Base-by-base conservation (phyloP, 495 filamentous ascomycete species). In the Choiromyces venosus region DNA sequence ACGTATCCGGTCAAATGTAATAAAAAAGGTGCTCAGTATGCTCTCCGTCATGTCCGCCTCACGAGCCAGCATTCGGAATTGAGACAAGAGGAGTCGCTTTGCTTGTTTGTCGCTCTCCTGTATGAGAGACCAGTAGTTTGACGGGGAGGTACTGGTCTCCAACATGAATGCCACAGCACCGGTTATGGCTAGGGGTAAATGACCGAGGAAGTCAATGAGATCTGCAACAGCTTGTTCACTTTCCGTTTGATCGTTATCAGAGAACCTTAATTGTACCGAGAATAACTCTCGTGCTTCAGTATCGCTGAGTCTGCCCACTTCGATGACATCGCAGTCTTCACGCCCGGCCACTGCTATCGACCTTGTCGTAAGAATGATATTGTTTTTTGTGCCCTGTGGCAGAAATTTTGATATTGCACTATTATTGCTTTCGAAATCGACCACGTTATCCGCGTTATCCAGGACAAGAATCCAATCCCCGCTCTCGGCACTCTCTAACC, bases 391-490 rank as follows among this genome's bases (percentile, higher is more conserved):
- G 1, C 71, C 71, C 2, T 73, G 70, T 18, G 44, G 71, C 29
- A 38, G n/a, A 18, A 72, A 73, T 18, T 40, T 25, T 29, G 46
- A 56, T 29, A 56, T 56, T 25, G 25, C 46, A 29, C 46, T 29
- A 14, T 29, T 29, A 6, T 56, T 56, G 46, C 46, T 56, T 29
- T 56, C 46, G 69, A 61, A 71, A 33, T 46, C 37, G 18, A 67
- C 19, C 25, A 76, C 25, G 64, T 76, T 67, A 21, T 77, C 74
- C 19, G 76, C 67, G 52, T 76, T 77, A 42, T 77, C 74, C 37
- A 77, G 44, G 52, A 75, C 66, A 80, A 85, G 81, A 81, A 87
- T 87, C 75, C 74, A 77, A 52, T 76, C 65, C 40, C 65, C 65
- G 16, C 74, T 77, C 21, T 18, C 65, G 35, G 35, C 33, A 25